Percentiles rank a stretch among this genome's conserved stretches.
Conservation (phyloP, 768 basidiomycete genomes). For the Lactarius deliciosus region DNA sequence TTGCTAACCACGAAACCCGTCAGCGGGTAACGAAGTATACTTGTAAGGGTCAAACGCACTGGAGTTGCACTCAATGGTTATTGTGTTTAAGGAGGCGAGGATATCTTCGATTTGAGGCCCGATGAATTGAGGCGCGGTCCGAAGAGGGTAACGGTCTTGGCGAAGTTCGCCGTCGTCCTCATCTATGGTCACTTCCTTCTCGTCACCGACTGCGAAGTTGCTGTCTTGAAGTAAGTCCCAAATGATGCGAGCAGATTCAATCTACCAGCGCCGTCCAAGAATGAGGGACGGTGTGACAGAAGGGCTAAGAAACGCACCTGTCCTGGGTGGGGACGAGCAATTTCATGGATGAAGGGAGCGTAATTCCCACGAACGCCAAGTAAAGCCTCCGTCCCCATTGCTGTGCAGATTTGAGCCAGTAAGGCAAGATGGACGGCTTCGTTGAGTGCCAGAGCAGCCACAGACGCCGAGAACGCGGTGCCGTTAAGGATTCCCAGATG, state of each 20-base stretch:
- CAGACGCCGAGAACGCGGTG: conserved; percentile 79
- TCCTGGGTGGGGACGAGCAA: conserved; percentile 80
- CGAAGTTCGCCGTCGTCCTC: conserved; percentile 72
- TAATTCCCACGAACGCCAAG: conserved; percentile 69
- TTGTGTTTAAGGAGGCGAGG: conserved; percentile 56
- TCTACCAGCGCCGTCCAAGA: conserved; percentile 36
- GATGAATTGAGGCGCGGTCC: conserved; percentile 80
- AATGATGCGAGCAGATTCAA: conserved; percentile 71
- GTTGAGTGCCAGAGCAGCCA: conserved; percentile 71
- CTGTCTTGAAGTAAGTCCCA: conserved; percentile 68
- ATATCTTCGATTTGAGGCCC: conserved; percentile 86
- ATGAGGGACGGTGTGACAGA: background rate
- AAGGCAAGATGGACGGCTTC: conserved; percentile 68
- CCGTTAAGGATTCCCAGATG: conserved; percentile 83
- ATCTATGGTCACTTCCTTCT: conserved; percentile 68
- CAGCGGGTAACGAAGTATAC: background rate
- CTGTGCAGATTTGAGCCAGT: conserved; percentile 71
- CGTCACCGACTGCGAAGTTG: conserved; percentile 60
- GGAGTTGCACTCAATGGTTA: conserved; percentile 79
- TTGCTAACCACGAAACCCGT: conserved; percentile 47
- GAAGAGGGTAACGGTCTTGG: conserved; percentile 76
- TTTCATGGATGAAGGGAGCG: conserved; percentile 74
- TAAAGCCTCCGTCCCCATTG: conserved; percentile 82
- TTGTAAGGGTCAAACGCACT: conserved; percentile 46
- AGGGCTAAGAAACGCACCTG: conserved; percentile 45